Conservation (phyloP, 2,329 filamentous ascomycete species). For the Monilinia vaccinii-corymbosi region DNA sequence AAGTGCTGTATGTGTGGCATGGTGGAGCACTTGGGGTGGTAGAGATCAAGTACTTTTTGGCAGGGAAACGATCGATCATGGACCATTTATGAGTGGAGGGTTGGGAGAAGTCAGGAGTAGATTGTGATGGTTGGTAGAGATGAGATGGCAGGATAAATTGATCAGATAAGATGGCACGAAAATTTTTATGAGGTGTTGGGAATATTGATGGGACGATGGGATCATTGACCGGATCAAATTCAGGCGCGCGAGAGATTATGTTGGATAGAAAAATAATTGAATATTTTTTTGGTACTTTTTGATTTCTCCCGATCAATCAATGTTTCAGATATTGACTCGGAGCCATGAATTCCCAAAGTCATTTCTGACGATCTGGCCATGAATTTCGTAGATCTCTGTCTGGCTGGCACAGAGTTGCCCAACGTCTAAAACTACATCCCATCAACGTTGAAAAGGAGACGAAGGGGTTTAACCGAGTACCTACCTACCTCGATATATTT, state of each 20-base stretch:
- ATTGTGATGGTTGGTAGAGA: slow-evolving; percentile 15
- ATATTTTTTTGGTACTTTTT: background rate
- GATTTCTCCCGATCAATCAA: no score
- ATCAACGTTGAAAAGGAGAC: background rate
- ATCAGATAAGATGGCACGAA: background rate
- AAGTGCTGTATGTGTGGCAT: slow-evolving; percentile 54
- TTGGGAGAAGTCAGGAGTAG: slow-evolving; percentile 19
- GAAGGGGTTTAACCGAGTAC: background rate
- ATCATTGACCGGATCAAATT: background rate
- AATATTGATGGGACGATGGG: background rate
- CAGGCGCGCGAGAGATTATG: background rate
- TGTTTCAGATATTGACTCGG: no score
- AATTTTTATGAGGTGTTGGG: background rate
- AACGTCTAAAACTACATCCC: background rate
- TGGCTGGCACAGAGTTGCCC: no score
- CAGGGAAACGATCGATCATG: slow-evolving; percentile 10
- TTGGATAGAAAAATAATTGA: background rate
- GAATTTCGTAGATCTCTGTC: no score
- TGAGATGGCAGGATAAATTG: background rate
- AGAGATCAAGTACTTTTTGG: slow-evolving; percentile 25
- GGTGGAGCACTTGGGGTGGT: slow-evolving; percentile 51
- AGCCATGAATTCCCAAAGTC: background rate
- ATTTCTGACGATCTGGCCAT: background rate
- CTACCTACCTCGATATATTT: no score
- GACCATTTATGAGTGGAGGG: slow-evolving; percentile 27